A percentile compares a stretch with the other conserved stretches of the same genome.
These are phyloP conservation scores for Arabis alpina DNA, from an alignment of 345 rosid species.

Conservation along the genomic window DNA sequence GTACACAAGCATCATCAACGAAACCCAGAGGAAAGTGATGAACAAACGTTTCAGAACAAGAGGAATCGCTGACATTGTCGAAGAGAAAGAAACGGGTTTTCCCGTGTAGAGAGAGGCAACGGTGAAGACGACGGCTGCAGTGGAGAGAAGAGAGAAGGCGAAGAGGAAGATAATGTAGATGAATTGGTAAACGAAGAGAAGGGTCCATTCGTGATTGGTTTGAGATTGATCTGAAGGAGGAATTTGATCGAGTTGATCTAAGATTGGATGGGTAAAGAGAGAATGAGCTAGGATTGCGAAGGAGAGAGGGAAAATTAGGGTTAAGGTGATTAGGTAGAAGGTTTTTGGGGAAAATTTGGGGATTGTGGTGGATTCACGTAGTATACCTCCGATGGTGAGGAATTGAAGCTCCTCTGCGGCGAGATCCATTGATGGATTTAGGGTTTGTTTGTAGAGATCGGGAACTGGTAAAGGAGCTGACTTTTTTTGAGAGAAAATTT, in stretches of 20 bases:
- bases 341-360: conserved; percentile 62
- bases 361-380: conserved; percentile 68
- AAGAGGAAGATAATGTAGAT: conserved; percentile 83
- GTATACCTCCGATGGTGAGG: conserved; percentile 52
- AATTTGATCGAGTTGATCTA: conserved; percentile 48
- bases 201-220: conserved; percentile 71
- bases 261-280: conserved; percentile 75
- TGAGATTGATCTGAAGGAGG: conserved; percentile 45
- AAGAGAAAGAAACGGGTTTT: conserved; percentile 80
- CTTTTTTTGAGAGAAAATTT: conserved; percentile 13
- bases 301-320: conserved; percentile 78
- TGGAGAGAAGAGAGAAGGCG: conserved; percentile 92
- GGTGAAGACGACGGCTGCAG: conserved; percentile 95
- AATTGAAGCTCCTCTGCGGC: conserved; percentile 74
- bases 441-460: conserved; percentile 15
- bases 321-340: conserved; percentile 69
- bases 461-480: conserved; percentile 10
- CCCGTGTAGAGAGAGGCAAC: conserved; percentile 88
- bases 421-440: conserved; percentile 61
- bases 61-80: conserved; percentile 77
- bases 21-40: conserved; percentile 80
- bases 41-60: conserved; percentile 77
- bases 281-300: conserved; percentile 85
- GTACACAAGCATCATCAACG: conserved; percentile 70
- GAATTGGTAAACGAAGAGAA: conserved; percentile 71